Evolutionary conservation across 768 basidiomycete species (phyloP).

Genomic region (Suillus cothurnatus): DNA sequence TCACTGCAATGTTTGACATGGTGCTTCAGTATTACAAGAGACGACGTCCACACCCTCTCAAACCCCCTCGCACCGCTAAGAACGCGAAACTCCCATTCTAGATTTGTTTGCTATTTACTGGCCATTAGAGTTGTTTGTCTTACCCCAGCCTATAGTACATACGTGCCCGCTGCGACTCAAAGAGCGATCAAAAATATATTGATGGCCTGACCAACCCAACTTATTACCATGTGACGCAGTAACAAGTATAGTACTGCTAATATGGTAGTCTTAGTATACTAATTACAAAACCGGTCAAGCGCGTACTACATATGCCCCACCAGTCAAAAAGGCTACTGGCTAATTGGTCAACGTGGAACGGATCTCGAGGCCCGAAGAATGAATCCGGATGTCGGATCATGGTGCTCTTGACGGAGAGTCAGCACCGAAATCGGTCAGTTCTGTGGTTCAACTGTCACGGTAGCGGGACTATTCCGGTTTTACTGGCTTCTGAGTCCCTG

Average conservation of each 20-base stretch:
- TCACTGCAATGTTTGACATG: background rate
- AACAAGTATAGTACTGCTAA: background rate
- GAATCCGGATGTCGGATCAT: background rate
- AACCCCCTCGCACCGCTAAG: conserved; percentile 46
- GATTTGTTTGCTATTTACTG: conserved; percentile 10
- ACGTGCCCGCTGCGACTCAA: background rate
- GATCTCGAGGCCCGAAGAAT: background rate
- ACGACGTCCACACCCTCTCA: conserved; percentile 61
- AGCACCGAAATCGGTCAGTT: background rate
- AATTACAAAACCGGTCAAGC: background rate
- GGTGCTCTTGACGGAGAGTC: background rate
- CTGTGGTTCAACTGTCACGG: no score
- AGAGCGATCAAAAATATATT: background rate
- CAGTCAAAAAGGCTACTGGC: no score
- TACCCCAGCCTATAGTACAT: background rate
- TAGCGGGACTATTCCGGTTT: background rate
- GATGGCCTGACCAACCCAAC: background rate
- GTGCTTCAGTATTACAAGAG: conserved; percentile 30
- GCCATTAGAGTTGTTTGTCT: background rate
- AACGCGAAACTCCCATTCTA: conserved; percentile 66
- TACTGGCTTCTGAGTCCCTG: background rate
- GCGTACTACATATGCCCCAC: background rate
- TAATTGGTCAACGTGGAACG: background rate
- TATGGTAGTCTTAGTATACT: background rate
- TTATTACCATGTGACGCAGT: background rate